Conservation (phyloP, 1,139 yeast species). For the Kodamaea alishanica region DNA sequence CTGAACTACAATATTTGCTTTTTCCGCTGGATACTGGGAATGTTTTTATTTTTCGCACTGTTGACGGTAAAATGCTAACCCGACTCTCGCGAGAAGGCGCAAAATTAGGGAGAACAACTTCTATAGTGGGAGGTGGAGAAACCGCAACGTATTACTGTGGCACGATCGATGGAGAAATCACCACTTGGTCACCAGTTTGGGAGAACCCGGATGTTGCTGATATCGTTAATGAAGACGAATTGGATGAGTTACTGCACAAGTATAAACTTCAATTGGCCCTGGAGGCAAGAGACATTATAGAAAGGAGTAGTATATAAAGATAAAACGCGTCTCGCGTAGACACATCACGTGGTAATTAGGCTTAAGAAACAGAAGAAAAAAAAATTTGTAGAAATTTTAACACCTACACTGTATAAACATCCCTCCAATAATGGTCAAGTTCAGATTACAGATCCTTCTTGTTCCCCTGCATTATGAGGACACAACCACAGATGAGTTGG, state of each 20-base stretch:
- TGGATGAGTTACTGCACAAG: neutral
- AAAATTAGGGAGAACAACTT: constrained; percentile 42
- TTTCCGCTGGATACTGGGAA: constrained; percentile 83
- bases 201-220: constrained; percentile 15
- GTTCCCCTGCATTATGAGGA: constrained; percentile 27
- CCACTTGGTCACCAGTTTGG: constrained; percentile 46
- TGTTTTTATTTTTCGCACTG: constrained; percentile 56
- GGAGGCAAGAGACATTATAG: constrained; percentile 11
- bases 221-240: constrained; percentile 6
- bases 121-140: constrained; percentile 48
- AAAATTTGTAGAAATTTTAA: neutral
- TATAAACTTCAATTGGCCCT: constrained; percentile 5
- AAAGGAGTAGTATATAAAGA: neutral
- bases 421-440: constrained; percentile 19
- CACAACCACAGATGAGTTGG: constrained; percentile 14
- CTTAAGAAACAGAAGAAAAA: neutral
- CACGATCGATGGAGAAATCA: constrained; percentile 55
- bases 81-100: constrained; percentile 42
- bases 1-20: constrained; percentile 55
- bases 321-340: neutral
- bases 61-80: constrained; percentile 60
- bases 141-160: constrained; percentile 49
- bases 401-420: neutral
- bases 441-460: constrained; percentile 40
- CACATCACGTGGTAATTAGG: neutral